Percentiles rank a stretch among this genome's conserved stretches.
Conservation (phyloP, 129 eudicot genomes). For the Ambrosia trifida region DNA sequence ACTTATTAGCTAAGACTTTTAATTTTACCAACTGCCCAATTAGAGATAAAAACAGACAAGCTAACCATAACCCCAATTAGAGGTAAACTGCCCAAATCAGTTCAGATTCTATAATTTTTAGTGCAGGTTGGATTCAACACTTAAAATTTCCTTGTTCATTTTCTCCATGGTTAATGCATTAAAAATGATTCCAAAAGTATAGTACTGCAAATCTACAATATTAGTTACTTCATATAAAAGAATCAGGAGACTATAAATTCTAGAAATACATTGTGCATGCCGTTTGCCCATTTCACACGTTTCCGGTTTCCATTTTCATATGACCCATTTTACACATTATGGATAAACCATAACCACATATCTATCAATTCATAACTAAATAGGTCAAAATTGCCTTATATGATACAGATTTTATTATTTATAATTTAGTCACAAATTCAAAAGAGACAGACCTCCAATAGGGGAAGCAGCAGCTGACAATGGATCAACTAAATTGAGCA, state of each 20-base stretch:
- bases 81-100: background rate
- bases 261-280: too few species aligned
- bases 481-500: conserved; percentile 97
- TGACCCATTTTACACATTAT: background rate
- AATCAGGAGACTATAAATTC: too few species aligned
- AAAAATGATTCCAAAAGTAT: too few species aligned
- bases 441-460: conserved; percentile 64
- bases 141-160: too few species aligned
- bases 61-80: too few species aligned
- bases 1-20: background rate
- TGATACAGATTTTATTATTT: background rate
- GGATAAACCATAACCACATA: background rate
- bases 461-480: conserved; percentile 98
- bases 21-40: background rate
- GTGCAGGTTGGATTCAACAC: too few species aligned
- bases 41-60: background rate
- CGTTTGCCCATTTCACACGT: too few species aligned
- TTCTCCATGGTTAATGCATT: too few species aligned
- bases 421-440: background rate
- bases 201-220: too few species aligned
- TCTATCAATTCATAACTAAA: background rate
- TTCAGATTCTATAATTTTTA: too few species aligned
- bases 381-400: background rate
- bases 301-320: too few species aligned
- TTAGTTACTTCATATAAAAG: too few species aligned